Base-by-base conservation (phyloP, 805 yeast species). In the Yarrowia sp. region DNA sequence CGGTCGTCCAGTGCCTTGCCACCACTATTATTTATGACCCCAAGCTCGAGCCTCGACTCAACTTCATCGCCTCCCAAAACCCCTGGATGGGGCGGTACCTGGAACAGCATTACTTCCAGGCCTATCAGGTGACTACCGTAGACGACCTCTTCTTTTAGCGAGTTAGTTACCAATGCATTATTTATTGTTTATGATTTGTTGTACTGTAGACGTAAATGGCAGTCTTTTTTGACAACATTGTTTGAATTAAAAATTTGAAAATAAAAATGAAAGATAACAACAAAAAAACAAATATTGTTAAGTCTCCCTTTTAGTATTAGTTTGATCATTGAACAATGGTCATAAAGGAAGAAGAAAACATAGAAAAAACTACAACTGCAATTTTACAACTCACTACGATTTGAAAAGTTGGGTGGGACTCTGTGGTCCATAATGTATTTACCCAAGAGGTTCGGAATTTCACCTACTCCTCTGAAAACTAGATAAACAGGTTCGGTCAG, bases 21-120 rank as follows among this genome's bases (percentile, higher is more conserved):
- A 54, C 30, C 35, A 38, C 46, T 6, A 26, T 54, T n/a, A n/a
- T 36, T 14, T 54, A 36, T 28, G 35, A 38, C 14, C 44, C 30
- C 8, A n/a, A n/a, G 10, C 44, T 38, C 14, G 24, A 5, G 4
- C 46, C 35, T 12, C n/a, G 44, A 9, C 40, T 38, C 41, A 35
- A 38, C 7, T 35, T 36, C 21, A 46, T 54, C n/a, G 43, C 59
- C 12, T 51, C 59, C 11, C 30, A 51, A 24, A 51, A 35, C n/a
- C 43, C 41, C 61, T 54, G 61, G 61, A 38, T 54, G 14, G 44
- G 46, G 9, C 61, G 61, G 35, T 54, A 36, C n/a, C 17, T 54
- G 26, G 61, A 38, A 3, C 61, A 54, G 46, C 61, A 54, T 24
- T 54, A 9, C 5, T 36, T 26, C 30, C 61, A 54, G 46, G 61